Evolutionary conservation across 768 basidiomycete species (phyloP).

Genomic region (Boletus patriciae): DNA sequence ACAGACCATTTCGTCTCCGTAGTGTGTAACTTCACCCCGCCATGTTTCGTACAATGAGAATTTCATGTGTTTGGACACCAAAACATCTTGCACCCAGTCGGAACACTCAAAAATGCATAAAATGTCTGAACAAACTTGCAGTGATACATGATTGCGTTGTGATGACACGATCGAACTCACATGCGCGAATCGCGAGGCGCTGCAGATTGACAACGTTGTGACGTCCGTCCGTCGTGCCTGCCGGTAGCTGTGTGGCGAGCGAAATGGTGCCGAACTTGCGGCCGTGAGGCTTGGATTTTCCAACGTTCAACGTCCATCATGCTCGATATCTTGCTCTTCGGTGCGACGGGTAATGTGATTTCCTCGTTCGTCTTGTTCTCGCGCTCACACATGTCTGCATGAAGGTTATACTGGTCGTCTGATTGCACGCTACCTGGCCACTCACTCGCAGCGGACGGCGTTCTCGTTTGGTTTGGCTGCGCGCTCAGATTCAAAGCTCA

Average conservation of each 20-base stretch:
- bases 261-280: slow-evolving; percentile 1
- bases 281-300: slow-evolving; percentile 3
- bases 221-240: background rate
- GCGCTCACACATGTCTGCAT: slow-evolving; percentile 11
- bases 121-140: no score
- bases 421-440: slow-evolving; percentile 62
- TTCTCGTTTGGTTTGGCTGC: slow-evolving; percentile 74
- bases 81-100: no score
- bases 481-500: slow-evolving; percentile 63
- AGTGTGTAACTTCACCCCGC: background rate
- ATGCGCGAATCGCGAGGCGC: slow-evolving; percentile 17
- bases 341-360: slow-evolving; percentile 54
- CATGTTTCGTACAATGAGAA: background rate
- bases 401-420: slow-evolving; percentile 70
- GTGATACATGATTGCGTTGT: no score
- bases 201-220: background rate
- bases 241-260: slow-evolving; percentile 5
- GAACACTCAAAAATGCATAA: no score
- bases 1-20: background rate
- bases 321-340: slow-evolving; percentile 66
- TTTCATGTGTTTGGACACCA: no score
- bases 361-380: slow-evolving; percentile 1
- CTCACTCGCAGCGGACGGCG: slow-evolving; percentile 54
- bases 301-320: slow-evolving; percentile 27
- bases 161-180: background rate